Percentiles rank a stretch among this genome's conserved stretches.
Conservation (phyloP, 1,139 yeast genomes). For the Lodderomyces jiufengensis region DNA sequence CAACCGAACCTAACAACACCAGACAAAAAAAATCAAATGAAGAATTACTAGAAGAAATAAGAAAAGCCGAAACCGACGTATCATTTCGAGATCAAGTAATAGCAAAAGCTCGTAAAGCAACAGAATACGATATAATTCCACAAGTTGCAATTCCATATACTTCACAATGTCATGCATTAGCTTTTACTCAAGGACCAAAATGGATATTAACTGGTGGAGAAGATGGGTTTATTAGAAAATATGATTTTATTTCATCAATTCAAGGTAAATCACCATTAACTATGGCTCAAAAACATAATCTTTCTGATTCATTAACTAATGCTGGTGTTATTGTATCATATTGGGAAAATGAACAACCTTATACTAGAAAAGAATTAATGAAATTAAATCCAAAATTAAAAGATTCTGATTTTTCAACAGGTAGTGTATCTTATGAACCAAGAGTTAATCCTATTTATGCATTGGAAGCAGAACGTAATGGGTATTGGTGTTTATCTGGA, state of each 20-base stretch:
- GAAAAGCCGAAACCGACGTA: constrained; percentile 6
- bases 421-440: constrained; percentile 56
- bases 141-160: constrained; percentile 72
- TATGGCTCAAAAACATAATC: constrained; percentile 83
- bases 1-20: background rate
- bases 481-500: constrained; percentile 84
- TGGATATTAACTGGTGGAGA: constrained; percentile 95
- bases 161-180: constrained; percentile 68
- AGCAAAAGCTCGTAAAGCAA: constrained; percentile 43
- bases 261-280: constrained; percentile 91
- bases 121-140: constrained; percentile 58
- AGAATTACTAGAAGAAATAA: constrained; percentile 3
- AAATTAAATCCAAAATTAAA: constrained; percentile 42
- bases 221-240: constrained; percentile 89
- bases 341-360: constrained; percentile 96
- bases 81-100: constrained; percentile 36
- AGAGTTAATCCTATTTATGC: constrained; percentile 81
- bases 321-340: constrained; percentile 82
- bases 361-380: constrained; percentile 40
- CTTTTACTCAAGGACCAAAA: constrained; percentile 77
- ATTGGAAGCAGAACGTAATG: constrained; percentile 76
- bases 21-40: constrained; percentile 4
- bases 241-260: constrained; percentile 79
- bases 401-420: constrained; percentile 39
- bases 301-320: constrained; percentile 66